A percentile compares a stretch with the other conserved stretches of the same genome.
phyloP scores from a whole-genome alignment of 2,329 filamentous ascomycete species.

The Colletotrichum falcatum region DNA sequence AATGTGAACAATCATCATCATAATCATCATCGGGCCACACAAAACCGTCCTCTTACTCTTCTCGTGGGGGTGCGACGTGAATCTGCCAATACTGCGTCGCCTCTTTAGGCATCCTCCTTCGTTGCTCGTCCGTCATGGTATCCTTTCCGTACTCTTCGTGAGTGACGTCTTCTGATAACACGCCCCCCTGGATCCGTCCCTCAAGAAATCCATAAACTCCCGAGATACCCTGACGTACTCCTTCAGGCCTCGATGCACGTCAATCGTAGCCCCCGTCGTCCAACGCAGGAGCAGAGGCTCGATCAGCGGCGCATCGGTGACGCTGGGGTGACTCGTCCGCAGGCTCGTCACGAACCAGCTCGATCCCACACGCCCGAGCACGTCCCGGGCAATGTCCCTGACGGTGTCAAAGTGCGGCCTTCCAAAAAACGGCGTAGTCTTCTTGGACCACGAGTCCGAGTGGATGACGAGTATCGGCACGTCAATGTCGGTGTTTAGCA shows the following conservation, averaged over 20 bases:
- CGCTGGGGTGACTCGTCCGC: slow-evolving; percentile 70
- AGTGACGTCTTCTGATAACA: slow-evolving; percentile 64
- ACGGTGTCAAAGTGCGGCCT: slow-evolving; percentile 74
- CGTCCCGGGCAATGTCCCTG: slow-evolving; percentile 57
- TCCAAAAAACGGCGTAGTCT: slow-evolving; percentile 69
- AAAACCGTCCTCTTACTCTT: background rate
- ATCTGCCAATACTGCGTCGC: slow-evolving; percentile 57
- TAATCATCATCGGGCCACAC: background rate
- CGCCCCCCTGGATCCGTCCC: slow-evolving; percentile 55
- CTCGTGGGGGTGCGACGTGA: slow-evolving; percentile 48
- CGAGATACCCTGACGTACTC: slow-evolving; percentile 71
- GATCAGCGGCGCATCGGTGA: slow-evolving; percentile 75
- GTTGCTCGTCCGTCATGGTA: slow-evolving; percentile 54
- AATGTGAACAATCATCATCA: background rate
- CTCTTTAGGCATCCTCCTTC: slow-evolving; percentile 48
- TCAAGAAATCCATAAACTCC: slow-evolving; percentile 66
- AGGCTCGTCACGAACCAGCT: slow-evolving; percentile 68
- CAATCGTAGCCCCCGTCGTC: slow-evolving; percentile 71
- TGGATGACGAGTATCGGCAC: slow-evolving; percentile 72
- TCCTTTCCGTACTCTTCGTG: slow-evolving; percentile 52
- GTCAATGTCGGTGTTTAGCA: slow-evolving; percentile 68
- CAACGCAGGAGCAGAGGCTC: slow-evolving; percentile 70
- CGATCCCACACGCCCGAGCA: slow-evolving; percentile 56
- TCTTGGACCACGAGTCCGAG: slow-evolving; percentile 73
- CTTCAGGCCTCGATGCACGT: slow-evolving; percentile 65